phyloP scores from a whole-genome alignment of 495 filamentous ascomycete genomes.

The Neurospora cerealis region DNA sequence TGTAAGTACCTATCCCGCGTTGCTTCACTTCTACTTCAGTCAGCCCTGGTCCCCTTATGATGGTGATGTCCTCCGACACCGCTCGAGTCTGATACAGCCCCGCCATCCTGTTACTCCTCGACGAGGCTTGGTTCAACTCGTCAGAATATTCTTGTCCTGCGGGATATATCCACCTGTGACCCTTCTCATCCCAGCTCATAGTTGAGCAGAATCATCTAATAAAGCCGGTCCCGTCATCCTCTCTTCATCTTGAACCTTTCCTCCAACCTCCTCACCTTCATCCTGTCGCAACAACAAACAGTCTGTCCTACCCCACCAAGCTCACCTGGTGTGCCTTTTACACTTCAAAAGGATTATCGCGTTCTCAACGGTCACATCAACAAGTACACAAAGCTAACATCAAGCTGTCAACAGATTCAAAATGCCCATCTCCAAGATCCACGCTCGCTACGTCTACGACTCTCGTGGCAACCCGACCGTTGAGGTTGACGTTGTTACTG shows the following conservation, averaged over 20 bases:
- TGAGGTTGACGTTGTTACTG: constrained; percentile 87
- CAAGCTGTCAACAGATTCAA: constrained; percentile 23
- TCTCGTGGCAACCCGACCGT: constrained; percentile 97
- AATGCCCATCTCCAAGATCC: constrained; percentile 97
- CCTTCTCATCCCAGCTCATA: background rate
- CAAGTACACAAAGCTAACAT: background rate
- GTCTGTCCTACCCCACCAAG: background rate
- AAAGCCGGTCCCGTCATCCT: background rate
- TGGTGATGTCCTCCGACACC: background rate
- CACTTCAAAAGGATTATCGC: background rate
- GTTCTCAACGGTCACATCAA: background rate
- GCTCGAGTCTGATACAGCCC: background rate
- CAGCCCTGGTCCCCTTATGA: background rate
- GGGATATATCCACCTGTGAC: constrained; percentile 12
- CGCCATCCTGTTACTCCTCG: background rate
- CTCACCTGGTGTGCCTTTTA: background rate
- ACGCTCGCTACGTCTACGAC: constrained; percentile 98
- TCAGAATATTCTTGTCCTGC: constrained; percentile 5
- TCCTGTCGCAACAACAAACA: constrained; percentile 1
- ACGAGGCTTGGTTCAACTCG: background rate
- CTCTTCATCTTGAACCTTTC: background rate
- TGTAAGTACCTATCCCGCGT: background rate
- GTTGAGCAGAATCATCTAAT: constrained; percentile 18
- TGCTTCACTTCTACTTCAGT: background rate
- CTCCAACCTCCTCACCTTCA: background rate